Evolutionary conservation across 2,329 filamentous ascomycete genomes (phyloP).

Genomic region (Fusarium phyllophilum): DNA sequence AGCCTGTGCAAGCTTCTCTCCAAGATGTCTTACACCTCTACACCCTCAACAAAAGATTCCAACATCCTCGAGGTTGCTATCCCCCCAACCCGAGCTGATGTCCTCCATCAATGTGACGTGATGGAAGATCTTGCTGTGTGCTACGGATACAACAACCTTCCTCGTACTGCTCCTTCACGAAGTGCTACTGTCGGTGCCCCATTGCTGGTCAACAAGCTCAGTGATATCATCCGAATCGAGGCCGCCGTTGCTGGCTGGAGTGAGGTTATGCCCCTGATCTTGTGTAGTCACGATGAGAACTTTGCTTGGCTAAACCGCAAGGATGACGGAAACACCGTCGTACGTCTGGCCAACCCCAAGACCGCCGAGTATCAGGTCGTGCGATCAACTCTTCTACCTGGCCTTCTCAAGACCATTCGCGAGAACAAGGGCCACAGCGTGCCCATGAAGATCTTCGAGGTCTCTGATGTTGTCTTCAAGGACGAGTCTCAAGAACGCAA

Average conservation of each 20-base stretch:
- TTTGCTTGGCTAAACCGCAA: conserved; percentile 93
- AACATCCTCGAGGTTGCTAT: conserved; percentile 84
- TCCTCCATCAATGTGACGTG: conserved; percentile 95
- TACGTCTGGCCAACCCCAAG: conserved; percentile 91
- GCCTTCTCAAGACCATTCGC: conserved; percentile 90
- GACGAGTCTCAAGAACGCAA: conserved; percentile 83
- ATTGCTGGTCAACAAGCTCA: conserved; percentile 91
- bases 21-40: conserved; percentile 89
- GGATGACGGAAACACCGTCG: conserved; percentile 84
- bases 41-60: conserved; percentile 74
- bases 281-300: conserved; percentile 98
- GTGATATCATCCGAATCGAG: conserved; percentile 89
- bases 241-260: conserved; percentile 95
- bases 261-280: conserved; percentile 94
- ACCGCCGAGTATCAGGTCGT: conserved; percentile 94
- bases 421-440: conserved; percentile 92
- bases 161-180: conserved; percentile 85
- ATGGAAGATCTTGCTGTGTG: conserved; percentile 99
- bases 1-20: conserved; percentile 82
- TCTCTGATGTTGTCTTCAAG: conserved; percentile 91
- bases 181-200: conserved; percentile 87
- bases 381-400: conserved; percentile 84
- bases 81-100: conserved; percentile 90
- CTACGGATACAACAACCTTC: conserved; percentile 97
- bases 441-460: conserved; percentile 93